Conservation (phyloP, 2,329 filamentous ascomycete genomes). For the Teratosphaeriaceae sp. region DNA sequence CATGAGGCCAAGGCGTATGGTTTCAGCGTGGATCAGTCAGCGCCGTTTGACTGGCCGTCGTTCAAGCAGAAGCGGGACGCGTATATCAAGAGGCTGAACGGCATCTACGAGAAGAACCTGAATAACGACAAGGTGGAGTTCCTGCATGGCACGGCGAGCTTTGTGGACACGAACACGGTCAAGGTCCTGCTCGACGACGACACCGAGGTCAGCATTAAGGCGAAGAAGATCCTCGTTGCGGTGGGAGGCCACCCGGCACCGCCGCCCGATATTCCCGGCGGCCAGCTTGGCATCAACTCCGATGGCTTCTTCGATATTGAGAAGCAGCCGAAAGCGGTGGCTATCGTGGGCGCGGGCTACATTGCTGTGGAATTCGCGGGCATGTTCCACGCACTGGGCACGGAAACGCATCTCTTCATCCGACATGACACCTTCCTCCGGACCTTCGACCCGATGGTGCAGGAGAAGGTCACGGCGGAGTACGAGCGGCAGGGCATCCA, state of each 20-base stretch:
- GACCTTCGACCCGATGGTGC: slow-evolving; percentile 77
- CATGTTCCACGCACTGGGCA: slow-evolving; percentile 81
- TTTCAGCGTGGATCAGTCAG: slow-evolving; percentile 63
- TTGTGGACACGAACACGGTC: slow-evolving; percentile 65
- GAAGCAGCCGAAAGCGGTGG: slow-evolving; percentile 73
- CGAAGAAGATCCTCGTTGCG: slow-evolving; percentile 78
- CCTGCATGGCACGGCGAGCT: slow-evolving; percentile 65
- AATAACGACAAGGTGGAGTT: slow-evolving; percentile 79
- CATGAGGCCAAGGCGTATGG: slow-evolving; percentile 63
- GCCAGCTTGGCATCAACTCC: slow-evolving; percentile 69
- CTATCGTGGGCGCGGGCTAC: slow-evolving; percentile 77
- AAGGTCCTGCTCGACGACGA: slow-evolving; percentile 68
- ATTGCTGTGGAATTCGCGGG: slow-evolving; percentile 86
- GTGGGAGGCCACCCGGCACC: slow-evolving; percentile 67
- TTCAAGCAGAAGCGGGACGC: slow-evolving; percentile 83
- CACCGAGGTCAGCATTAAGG: slow-evolving; percentile 62
- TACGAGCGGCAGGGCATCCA: slow-evolving; percentile 75
- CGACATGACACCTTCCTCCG: slow-evolving; percentile 73
- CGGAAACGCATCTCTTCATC: slow-evolving; percentile 82
- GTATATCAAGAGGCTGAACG: slow-evolving; percentile 74
- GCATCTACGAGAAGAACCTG: slow-evolving; percentile 82
- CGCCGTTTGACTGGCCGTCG: slow-evolving; percentile 70
- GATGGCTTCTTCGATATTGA: slow-evolving; percentile 87
- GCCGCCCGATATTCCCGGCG: slow-evolving; percentile 58
- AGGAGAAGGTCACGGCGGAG: slow-evolving; percentile 69